A percentile compares a stretch with the other conserved stretches of the same genome.
Conservation (phyloP, 371 early-diverging fungal species). For the Apophysomyces elegans region DNA sequence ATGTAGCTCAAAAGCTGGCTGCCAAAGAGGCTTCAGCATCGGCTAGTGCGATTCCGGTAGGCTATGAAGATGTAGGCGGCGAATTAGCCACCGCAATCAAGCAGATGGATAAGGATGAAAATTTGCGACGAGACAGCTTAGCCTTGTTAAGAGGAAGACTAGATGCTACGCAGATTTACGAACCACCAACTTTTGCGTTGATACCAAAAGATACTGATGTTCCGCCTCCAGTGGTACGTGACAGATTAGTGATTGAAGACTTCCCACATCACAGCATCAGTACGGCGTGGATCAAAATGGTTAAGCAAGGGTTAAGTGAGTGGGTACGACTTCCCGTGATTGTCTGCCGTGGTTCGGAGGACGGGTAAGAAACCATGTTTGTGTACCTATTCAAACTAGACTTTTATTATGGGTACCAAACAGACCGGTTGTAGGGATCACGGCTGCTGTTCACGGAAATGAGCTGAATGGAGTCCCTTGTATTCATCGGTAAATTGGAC, state of each 20-base stretch:
- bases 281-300: constrained; percentile 72
- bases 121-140: constrained; percentile 28
- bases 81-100: constrained; percentile 22
- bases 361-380: constrained; percentile 44
- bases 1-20: constrained; percentile 20
- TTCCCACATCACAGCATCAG: constrained; percentile 57
- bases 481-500: constrained; percentile 67
- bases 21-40: constrained; percentile 29
- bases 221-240: constrained; percentile 62
- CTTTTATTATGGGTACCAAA: background rate
- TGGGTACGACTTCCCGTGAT: constrained; percentile 71
- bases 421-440: constrained; percentile 44
- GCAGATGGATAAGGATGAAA: constrained; percentile 11
- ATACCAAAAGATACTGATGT: constrained; percentile 53
- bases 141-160: constrained; percentile 33
- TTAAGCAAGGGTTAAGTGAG: constrained; percentile 68
- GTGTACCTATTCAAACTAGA: background rate
- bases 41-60: constrained; percentile 27
- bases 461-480: constrained; percentile 92
- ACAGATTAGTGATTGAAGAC: constrained; percentile 61
- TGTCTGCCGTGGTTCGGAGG: constrained; percentile 63
- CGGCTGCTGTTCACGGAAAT: constrained; percentile 89
- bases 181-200: constrained; percentile 55
- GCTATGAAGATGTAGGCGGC: constrained; percentile 23
- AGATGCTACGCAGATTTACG: constrained; percentile 59